These are phyloP conservation scores for Apiospora malaysiana DNA, from an alignment of 2,329 filamentous ascomycete species.

Conservation along the genomic window DNA sequence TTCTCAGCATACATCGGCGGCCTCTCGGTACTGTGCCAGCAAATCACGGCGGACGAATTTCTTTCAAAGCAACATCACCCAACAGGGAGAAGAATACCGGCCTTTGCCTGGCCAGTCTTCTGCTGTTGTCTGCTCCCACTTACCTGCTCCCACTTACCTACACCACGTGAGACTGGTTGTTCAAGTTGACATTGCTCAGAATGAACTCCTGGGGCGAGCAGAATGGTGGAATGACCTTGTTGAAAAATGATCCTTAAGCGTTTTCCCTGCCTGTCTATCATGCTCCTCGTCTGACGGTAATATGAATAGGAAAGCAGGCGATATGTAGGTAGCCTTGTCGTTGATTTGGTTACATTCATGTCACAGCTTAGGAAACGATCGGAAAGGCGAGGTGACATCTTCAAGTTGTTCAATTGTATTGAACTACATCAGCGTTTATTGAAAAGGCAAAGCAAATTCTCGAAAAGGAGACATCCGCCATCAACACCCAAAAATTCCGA, in stretches of 20 bases:
- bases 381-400: neutral
- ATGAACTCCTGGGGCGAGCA: neutral
- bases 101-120: neutral
- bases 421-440: conserved; percentile 3
- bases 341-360: too few relatives aligned
- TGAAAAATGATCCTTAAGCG: neutral
- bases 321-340: neutral
- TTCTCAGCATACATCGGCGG: too few relatives aligned
- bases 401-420: conserved; percentile 14
- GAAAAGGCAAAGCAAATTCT: neutral
- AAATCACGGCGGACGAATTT: too few relatives aligned
- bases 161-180: too few relatives aligned
- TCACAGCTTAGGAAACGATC: too few relatives aligned
- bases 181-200: neutral
- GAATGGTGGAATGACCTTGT: neutral
- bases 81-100: neutral
- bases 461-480: conserved; percentile 16
- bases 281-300: neutral
- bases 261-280: neutral
- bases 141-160: neutral
- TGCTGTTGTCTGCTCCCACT: neutral
- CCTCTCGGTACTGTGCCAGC: too few relatives aligned
- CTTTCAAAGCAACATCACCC: neutral
- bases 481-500: neutral
- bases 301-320: neutral